Evolutionary conservation across 2,329 filamentous ascomycete species (phyloP).

Genomic region (Fusarium sp.): DNA sequence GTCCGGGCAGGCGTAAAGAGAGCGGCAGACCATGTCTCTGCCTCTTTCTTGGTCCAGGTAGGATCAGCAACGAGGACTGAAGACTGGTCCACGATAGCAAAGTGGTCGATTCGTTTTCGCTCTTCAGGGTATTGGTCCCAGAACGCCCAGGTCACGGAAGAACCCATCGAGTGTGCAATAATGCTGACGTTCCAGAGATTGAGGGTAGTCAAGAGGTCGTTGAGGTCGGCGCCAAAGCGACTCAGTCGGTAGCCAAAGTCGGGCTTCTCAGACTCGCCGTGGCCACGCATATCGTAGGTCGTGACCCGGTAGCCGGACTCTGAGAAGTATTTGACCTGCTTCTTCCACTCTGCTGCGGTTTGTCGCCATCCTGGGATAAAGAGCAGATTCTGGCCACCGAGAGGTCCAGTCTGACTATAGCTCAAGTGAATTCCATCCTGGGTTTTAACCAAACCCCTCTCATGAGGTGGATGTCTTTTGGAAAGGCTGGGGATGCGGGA

Average conservation of each 20-base stretch:
- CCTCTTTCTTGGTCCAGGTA: constrained; percentile 43
- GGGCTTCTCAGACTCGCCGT: constrained; percentile 51
- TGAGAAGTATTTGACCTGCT: constrained; percentile 47
- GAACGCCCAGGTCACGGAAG: constrained; percentile 48
- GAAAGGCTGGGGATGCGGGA: too few species aligned
- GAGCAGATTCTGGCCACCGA: constrained; percentile 42
- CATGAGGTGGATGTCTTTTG: too few species aligned
- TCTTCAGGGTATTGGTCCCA: constrained; percentile 47
- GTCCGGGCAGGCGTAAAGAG: constrained; percentile 33
- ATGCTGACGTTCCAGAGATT: constrained; percentile 46
- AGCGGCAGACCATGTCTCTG: constrained; percentile 29
- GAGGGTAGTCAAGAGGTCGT: constrained; percentile 40
- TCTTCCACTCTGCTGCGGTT: constrained; percentile 47
- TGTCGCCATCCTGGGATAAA: constrained; percentile 51
- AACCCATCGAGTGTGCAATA: constrained; percentile 52
- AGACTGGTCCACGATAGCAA: constrained; percentile 49
- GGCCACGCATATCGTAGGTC: constrained; percentile 49
- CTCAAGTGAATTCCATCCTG: constrained; percentile 42
- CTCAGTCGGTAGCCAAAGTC: constrained; percentile 46
- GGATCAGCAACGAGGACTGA: constrained; percentile 44
- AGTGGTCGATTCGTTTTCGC: constrained; percentile 28
- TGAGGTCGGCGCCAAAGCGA: constrained; percentile 47
- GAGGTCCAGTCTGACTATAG: constrained; percentile 45
- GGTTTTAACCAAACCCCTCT: constrained; percentile 22
- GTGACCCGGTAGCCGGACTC: constrained; percentile 45